Base-by-base conservation (phyloP, 805 yeast species). In the Candida cerambycidarum region DNA sequence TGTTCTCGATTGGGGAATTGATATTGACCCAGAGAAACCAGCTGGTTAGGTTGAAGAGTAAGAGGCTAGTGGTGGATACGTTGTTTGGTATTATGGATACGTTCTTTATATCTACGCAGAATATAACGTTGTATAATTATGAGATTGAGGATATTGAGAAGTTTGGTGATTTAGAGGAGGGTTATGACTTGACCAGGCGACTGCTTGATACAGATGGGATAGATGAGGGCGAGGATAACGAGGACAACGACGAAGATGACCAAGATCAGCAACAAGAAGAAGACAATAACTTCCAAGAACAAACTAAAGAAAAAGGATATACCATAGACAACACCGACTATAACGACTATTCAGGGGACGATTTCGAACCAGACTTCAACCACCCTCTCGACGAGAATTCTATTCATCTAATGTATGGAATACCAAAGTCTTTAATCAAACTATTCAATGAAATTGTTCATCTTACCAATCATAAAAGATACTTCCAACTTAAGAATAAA, bases 381-480 rank as follows among this genome's bases (percentile, higher is more conserved):
- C 23, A 31, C 16, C 16, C 23, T 2, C 25, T 57, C 3, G 58
- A 57, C 12, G 50, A 45, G n/a, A 52, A 56, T 27, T 32, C 53
- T 3, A 50, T 72, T 1, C 75, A 75, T 48, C 50, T 74, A 12
- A 64, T 69, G 57, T 72, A 61, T 48, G 83, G 82, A 0, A 52
- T 77, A 4, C 83, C 83, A 2, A 50, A 57, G 30, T 62, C 75
- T 3, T 57, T 79, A 28, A 39, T 77, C n/a, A 63, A 59, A n/a
- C 50, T 78, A 5, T 69, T 78, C 54, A 69, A 71, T 46, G 71
- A 71, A 45, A 61, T 69, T 2, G 65, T 77, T 5, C 68, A 65
- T 18, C 58, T 78, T 32, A 64, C 83, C 2, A 79, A 79, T 52
- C 81, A 78, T 51, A 72, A 75, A 50, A 69, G 74, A 44, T 70